Conservation (phyloP, 1,139 yeast genomes). For the Scheffersomyces cryptocercus region DNA sequence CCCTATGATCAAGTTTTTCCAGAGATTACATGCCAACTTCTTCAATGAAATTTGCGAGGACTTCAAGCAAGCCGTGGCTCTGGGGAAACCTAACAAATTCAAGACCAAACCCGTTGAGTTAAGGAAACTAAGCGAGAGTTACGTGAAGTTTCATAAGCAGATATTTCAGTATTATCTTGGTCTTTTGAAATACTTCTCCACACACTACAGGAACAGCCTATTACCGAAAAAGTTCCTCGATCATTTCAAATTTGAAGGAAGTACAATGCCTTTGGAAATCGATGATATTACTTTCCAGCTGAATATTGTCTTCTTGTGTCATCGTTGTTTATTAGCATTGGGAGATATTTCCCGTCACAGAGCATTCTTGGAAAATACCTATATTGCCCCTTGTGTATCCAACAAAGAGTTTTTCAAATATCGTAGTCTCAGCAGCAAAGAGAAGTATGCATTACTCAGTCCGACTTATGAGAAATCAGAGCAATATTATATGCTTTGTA, state of each 20-base stretch:
- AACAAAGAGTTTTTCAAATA: conserved; percentile 34
- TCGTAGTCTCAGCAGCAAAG: conserved; percentile 36
- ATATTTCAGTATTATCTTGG: conserved; percentile 48
- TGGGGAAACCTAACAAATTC: conserved; percentile 6
- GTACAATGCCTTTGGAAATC: conserved; percentile 14
- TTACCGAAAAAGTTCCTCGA: conserved; percentile 29
- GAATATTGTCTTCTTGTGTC: conserved; percentile 49
- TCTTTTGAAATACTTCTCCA: conserved; percentile 37
- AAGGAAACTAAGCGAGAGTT: conserved; percentile 54
- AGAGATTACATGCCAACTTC: conserved; percentile 37
- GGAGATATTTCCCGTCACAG: conserved; percentile 66
- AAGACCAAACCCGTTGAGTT: conserved; percentile 51
- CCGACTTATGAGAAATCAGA: conserved; percentile 36
- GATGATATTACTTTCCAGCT: conserved; percentile 30
- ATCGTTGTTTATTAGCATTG: conserved; percentile 54
- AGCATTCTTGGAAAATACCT: conserved; percentile 44
- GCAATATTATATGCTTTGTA: conserved; percentile 52
- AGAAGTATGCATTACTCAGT: conserved; percentile 21
- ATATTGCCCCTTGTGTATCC: conserved; percentile 38
- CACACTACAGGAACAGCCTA: conserved; percentile 35
- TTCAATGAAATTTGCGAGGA: conserved; percentile 15
- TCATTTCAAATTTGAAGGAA: conserved; percentile 21
- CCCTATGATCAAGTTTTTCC: conserved; percentile 60
- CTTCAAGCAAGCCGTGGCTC: neutral
- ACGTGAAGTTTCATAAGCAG: conserved; percentile 48